phyloP scores from a whole-genome alignment of 257 asterid species.

The Scutellaria baicalensis region DNA sequence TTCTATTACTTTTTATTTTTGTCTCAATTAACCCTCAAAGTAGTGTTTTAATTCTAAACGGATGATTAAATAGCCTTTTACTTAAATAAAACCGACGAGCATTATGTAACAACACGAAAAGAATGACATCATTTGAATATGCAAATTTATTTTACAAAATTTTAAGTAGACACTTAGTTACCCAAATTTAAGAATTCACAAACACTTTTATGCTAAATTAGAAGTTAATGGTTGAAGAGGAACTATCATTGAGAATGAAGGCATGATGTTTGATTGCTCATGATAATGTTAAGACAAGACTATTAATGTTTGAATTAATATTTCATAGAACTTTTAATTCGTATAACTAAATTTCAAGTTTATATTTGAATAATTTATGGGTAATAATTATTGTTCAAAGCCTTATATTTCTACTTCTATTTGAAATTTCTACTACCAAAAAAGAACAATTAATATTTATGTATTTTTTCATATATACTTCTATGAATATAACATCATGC shows the following conservation, averaged over 20 bases:
- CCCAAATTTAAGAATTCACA: too few relatives aligned
- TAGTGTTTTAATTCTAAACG: not conserved
- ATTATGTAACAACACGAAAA: not conserved
- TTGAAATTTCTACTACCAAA: too few relatives aligned
- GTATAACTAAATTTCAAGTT: too few relatives aligned
- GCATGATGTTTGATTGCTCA: not conserved
- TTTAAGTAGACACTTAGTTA: not conserved
- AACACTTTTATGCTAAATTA: not conserved
- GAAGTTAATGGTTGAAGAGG: not conserved
- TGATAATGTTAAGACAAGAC: not conserved
- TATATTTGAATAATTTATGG: too few relatives aligned
- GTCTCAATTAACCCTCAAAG: not conserved
- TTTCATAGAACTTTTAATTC: too few relatives aligned
- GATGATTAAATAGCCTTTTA: not conserved
- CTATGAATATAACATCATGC: too few relatives aligned
- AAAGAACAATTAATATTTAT: too few relatives aligned
- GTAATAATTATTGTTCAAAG: too few relatives aligned
- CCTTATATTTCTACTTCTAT: too few relatives aligned
- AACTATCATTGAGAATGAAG: not conserved
- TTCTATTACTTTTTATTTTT: not conserved
- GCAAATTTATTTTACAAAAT: not conserved
- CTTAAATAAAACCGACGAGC: not conserved
- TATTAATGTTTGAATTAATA: too few relatives aligned
- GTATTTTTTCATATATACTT: too few relatives aligned
- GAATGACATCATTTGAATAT: not conserved